Base-by-base conservation (phyloP, 164 flowering plant genomes). In the Berberis thunbergii region DNA sequence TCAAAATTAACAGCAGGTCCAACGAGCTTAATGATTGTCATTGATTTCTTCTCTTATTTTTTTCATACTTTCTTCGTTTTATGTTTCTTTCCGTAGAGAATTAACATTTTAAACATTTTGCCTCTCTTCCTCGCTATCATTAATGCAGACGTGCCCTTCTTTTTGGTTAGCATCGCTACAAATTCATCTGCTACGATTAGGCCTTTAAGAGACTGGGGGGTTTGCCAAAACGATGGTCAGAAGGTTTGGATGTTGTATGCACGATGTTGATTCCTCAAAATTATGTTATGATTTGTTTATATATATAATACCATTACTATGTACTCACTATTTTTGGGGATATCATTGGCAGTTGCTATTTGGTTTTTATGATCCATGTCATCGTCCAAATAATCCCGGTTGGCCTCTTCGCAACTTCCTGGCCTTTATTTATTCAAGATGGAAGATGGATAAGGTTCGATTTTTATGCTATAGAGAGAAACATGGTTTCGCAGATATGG, bases 371-470 rank as follows among this genome's bases (percentile, higher is more conserved):
- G 99, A 94, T 64, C 97, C 99, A 42, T 91, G 94, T 67, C 85
- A 89, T 80, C 91, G 83, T 73, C 87, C 83, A 58, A 85, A 75
- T 64, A 78, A 86, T 74, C 99, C 99, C 26, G 97, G 99, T 50
- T 94, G 99, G 97, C 97, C 97, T 64, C 97, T 94, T 59, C 89
- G 97, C 68, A 94, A 91, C 83, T 85, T 81, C 62, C 82, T 94
- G 39, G 85, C 87, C 11, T 77, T 84, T 64, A 81, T 91, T 62
- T 81, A 58, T 66, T 66, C 83, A 45, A 86, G 89, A 81, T 91
- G 99, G 96, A 77, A 76, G 57, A 60, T 86, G 44, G 74, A 73
- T 54, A 78, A 69, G 65, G 79, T 91, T 70, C 71, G 52, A 59
- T 91, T 94, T 73, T 74, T 94, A 39, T 87, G 99, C 81, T 94